Evolutionary conservation across 1,139 yeast species (phyloP), one percentile per base, ranked within the genome.

Genomic region (Candida sp.): DNA sequence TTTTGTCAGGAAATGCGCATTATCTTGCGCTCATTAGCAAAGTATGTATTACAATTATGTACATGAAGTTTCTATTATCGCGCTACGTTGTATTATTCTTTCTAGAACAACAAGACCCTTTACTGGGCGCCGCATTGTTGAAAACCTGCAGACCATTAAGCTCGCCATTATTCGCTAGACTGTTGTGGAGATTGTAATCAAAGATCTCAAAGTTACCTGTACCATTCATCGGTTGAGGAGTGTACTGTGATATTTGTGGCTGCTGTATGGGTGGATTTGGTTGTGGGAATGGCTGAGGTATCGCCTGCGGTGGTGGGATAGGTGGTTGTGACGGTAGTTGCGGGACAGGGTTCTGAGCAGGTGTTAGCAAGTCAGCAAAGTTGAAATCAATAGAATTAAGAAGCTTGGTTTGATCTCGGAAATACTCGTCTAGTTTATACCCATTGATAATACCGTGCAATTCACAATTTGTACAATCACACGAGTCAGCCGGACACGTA

Each of bases 391-490:
- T 22, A 7, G 49, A 48, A 44, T 47, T 52, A 22, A 49, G 40
- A 8, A 52, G 37, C 28, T 52, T 52, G 12, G 38, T 42, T 39
- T 50, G 50, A 47, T 53, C 52, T 23, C 52, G 44, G 32, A 56
- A 55, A 28, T 65, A 56, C 47, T 81, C 85, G 47, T 77, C 80
- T 37, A 79, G 55, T 53, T 75, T 72, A 47, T 75, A 61, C 2
- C 86, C 86, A 54, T 81, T 71, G 12, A 78, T 72, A 7, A 80
- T 82, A 2, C 85, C 85, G 60, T 83, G 87, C 2, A 75, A 67
- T 52, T 76, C 84, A 65, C 86, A 83, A 55, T 81, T 78, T 37
- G 70, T 65, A 60, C 87, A 83, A 34, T 70, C 77, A 61, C 87
- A 83, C 4, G 70, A 68, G 34, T 76, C 76, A 1, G 72, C 66